Base-by-base conservation (phyloP, 1,139 yeast genomes). In the Hyphopichia wangnamkhiaoensis region DNA sequence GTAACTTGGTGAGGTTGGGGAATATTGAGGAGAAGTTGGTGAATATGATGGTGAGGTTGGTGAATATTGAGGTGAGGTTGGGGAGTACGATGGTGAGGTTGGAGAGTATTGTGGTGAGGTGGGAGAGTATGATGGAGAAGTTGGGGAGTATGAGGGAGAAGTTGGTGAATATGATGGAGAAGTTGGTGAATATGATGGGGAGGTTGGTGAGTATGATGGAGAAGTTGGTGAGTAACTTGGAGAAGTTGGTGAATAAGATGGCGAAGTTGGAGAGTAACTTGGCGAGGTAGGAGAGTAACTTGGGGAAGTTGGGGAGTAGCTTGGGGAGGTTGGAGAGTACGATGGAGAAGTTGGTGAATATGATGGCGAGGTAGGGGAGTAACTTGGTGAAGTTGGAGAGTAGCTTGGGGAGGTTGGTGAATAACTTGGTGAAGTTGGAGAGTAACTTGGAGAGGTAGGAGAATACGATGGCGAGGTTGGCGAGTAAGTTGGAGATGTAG, bases 391-490 rank as follows among this genome's bases (percentile, higher is more conserved):
- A 0, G 91, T 84, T 39, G 93, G 91, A 0, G 80, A 70, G 58
- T 83, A 85, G 3, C 73, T 58, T 51, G 95, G 94, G 1, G 86
- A 78, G 0, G 91, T 82, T 39, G 94, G 94, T 0, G 82, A 72
- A 56, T 86, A 88, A 1, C 72, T 54, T 51, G 95, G 95, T 0
- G 89, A 80, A 0, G 95, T 84, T 36, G 94, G 91, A 1, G 81
- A 70, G 56, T 83, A 84, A 3, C 71, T 57, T 54, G 94, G 93
- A 0, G 87, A 79, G 0, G 91, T 82, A 42, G 91, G 87, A 0
- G 84, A 71, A 58, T 83, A 87, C 1, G 74, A 68, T 50, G 95
- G 95, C 0, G 89, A 80, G 0, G 93, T 82, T 43, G 93, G 87
- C 10, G 83, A 66, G 55, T 74, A 77, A 4, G 71, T 55, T 47